Base-by-base conservation (phyloP, 768 basidiomycete genomes). In the Suillus decipiens region DNA sequence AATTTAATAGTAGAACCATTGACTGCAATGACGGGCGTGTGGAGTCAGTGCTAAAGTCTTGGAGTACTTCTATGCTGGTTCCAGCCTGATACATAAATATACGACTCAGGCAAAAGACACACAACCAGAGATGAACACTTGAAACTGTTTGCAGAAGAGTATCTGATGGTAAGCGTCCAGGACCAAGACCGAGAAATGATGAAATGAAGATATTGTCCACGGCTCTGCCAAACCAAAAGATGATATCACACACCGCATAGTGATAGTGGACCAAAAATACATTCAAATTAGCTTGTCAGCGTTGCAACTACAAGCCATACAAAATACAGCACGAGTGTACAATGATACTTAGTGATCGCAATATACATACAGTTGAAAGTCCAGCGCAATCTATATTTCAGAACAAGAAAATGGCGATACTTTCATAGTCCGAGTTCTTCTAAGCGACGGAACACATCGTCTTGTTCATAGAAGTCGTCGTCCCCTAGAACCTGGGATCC, bases 401-500 rank as follows among this genome's bases (percentile, higher is more conserved):
- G 28, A n/a, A 47, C 28, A 33, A 28, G 24, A 59, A 59, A 54
- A 24, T 6, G 39, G 33, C 15, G 1, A 24, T 28, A 36, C 37
- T 57, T 22, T 65, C 60, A 67, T 41, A 61, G 42, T 57, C 34
- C 42, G 55, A 73, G 59, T 22, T 64, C 59, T 61, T 66, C 71
- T 61, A 70, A 63, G 19, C 65, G 68, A 53, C 67, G 65, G 58
- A 76, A 80, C 28, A 85, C 75, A 4, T 77, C 75, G 64, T 91
- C 87, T 42, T 84, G 77, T 63, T 86, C 75, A 68, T 82, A 89
- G 63, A 83, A 77, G 70, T 87, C 83, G 60, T 77, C 70, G 63
- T 91, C 88, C 36, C 86, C 88, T 2, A 75, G 72, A 57, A 89
- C 73, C 19, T 76, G 79, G 6, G 82, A 82, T 19, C 83, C 81